Base-by-base conservation (phyloP, 2,329 filamentous ascomycete genomes). In the Shiraia bambusicola region DNA sequence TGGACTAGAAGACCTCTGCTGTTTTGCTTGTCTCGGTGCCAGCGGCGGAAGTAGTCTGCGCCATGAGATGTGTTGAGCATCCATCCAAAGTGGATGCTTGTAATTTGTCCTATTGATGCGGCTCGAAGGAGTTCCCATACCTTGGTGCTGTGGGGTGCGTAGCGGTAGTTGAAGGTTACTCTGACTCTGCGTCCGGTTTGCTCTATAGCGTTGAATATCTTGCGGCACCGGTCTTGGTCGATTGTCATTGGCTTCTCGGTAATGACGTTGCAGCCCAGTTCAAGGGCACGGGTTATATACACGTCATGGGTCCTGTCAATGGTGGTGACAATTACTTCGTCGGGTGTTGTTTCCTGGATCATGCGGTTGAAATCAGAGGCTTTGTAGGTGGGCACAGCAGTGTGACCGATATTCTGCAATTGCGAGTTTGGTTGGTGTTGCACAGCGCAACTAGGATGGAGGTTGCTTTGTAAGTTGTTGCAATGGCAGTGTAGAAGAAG, bases 231-330 rank as follows among this genome's bases (percentile, higher is more conserved):
- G 2, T 73, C 69, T 0, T 72, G 76, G 53, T 83, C 79, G 51
- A 82, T 78, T 1, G 81, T 83, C 80, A 83, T 83, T 4, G 80
- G 81, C 60, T 84, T 84, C 55, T 83, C 80, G 0, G 77, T 83
- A n/a, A 83, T 70, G 0, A 82, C 80, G 45, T 78, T 75, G 53
- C 79, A 80, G 12, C 80, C 80, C 1, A 81, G 65, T 47, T 82
- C 78, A 34, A 84, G 67, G 0, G 81, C 79, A 2, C 76, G 73
- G 4, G 81, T 70, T 34, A 82, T 82, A 65, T 84, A 84, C 19
- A 69, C 72, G 54, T 82, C 70, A 61, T 84, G 81, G 3, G 78
- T 81, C 17, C 80, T 75, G 63, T 84, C 81, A 53, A 83, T 81
- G 0, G 80, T 83, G 1, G 80, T 83, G 12, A 83, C 72, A 49